Evolutionary conservation across 768 basidiomycete species (phyloP).

Genomic region (Naganishia kalamii): DNA sequence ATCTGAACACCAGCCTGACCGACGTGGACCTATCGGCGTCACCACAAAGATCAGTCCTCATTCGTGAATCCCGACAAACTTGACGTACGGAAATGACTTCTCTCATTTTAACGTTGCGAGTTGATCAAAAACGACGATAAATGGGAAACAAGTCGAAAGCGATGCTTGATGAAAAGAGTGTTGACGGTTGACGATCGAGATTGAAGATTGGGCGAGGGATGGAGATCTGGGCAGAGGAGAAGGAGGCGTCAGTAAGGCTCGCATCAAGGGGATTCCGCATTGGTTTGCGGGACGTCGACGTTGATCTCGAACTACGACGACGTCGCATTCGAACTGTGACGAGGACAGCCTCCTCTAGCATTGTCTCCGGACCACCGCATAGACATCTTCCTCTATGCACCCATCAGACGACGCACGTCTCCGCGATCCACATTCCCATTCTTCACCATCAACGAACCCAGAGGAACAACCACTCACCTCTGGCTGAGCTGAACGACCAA

Average conservation of each 20-base stretch:
- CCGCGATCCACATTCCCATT: background rate
- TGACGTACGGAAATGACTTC: conserved; percentile 85
- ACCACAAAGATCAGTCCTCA: background rate
- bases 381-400: no score
- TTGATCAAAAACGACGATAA: conserved; percentile 13
- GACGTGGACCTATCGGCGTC: conserved; percentile 57
- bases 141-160: background rate
- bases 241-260: background rate
- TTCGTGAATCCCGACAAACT: conserved; percentile 8
- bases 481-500: conserved; percentile 9
- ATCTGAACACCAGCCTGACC: conserved; percentile 71
- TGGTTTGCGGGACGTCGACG: background rate
- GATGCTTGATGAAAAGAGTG: conserved; percentile 14
- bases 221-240: background rate
- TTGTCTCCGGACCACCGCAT: no score
- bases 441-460: no score
- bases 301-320: no score
- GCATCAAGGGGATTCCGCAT: background rate
- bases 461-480: background rate
- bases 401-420: no score
- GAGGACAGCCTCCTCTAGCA: no score
- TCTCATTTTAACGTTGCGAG: conserved; percentile 40
- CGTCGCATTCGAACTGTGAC: no score
- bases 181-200: conserved; percentile 8
- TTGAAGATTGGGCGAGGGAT: conserved; percentile 5